Conservation (phyloP, 345 rosid species). For the Pseudoturritis turrita region DNA sequence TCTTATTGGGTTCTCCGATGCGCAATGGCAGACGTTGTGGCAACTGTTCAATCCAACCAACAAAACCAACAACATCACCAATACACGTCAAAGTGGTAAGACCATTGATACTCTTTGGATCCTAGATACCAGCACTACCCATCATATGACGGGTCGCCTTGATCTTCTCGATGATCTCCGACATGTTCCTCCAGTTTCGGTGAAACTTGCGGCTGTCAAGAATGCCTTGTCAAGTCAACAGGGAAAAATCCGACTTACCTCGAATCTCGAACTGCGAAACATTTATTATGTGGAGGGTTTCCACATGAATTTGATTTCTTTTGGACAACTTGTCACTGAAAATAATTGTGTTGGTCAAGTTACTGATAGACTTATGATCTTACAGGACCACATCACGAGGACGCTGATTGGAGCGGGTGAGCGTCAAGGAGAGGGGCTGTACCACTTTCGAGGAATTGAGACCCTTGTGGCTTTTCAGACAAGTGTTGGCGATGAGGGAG, state of each 20-base stretch:
- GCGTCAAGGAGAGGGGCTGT: neutral
- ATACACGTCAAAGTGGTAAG: neutral
- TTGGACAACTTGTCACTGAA: neutral
- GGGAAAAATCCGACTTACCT: neutral
- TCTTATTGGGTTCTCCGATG: neutral
- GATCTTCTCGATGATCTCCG: neutral
- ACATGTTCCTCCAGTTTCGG: neutral
- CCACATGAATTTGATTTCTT: neutral
- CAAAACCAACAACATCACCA: too few species aligned
- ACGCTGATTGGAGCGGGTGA: neutral
- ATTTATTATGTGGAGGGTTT: neutral
- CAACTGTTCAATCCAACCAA: neutral
- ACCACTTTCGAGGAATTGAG: neutral
- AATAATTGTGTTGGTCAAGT: neutral
- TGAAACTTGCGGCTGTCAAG: neutral
- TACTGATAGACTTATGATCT: neutral
- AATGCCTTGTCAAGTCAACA: neutral
- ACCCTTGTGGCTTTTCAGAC: neutral
- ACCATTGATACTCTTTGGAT: neutral
- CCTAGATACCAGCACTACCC: neutral
- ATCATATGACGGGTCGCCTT: neutral
- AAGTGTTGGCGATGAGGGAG: neutral
- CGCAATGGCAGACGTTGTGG: neutral
- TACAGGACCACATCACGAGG: neutral
- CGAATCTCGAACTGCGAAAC: neutral